Evolutionary conservation across 768 basidiomycete genomes (phyloP), one percentile per base, ranked within the genome.

Genomic region (Suillus bovinus): DNA sequence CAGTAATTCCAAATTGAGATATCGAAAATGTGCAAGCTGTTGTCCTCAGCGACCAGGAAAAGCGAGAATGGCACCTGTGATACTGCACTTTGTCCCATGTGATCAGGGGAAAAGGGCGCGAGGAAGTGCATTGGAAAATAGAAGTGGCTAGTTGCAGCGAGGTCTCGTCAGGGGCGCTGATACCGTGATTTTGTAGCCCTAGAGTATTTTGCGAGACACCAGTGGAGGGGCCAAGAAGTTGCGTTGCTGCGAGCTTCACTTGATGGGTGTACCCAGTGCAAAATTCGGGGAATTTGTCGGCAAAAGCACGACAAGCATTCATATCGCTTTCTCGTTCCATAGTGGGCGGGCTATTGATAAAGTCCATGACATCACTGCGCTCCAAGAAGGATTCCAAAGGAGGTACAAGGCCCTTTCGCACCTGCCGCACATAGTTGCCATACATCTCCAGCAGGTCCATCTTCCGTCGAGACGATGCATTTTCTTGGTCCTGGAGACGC

Each of bases 121-220:
- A 39, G 17, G 2, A 5, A 11, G 9, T 3, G 17, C 55, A 56
- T 17, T 20, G 55, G 24, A 56, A 56, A 27, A 56, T 24, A 27
- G 55, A 56, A 38, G 55, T 56, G 24, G 55, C 55, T 24, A 56
- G 24, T 56, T 56, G 55, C 4, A 55, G 53, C 39, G 11, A 13
- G 10, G 29, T 31, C 10, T 52, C 29, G 5, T 56, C 17, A 11
- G 10, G 24, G 38, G 17, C 17, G 24, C 27, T 17, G 5, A 7
- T 39, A 39, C 24, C 24, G 6, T 56, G 55, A 36, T 24, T 27
- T 39, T 17, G 14, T 55, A 10, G 36, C 22, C 9, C 20, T 11
- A 52, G 29, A 20, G 20, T 24, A 27, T 55, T 16, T 24, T 54
- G 53, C 34, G 14, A 36, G 9, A 54, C 4, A 27, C 38, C 54